A percentile compares a stretch with the other conserved stretches of the same genome.
These are phyloP conservation scores for Russula sp. DNA, from an alignment of 768 basidiomycete species.

Conservation along the genomic window DNA sequence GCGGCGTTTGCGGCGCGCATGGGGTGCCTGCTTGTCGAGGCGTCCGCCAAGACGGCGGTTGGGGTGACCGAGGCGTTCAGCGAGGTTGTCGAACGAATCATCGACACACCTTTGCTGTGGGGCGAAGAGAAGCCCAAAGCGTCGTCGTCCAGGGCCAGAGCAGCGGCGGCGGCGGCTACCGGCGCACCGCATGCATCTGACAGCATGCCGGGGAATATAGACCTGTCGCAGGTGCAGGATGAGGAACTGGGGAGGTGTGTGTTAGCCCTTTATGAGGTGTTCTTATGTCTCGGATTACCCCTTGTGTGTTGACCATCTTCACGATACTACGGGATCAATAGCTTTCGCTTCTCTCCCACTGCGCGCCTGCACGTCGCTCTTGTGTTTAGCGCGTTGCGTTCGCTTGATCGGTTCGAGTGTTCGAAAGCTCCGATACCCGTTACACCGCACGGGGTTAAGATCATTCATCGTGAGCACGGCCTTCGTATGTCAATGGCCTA, in stretches of 20 bases:
- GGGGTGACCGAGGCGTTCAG: constrained; percentile 74
- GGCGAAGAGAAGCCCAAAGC: constrained; percentile 31
- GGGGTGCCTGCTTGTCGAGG: constrained; percentile 83
- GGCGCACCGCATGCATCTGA: constrained; percentile 11
- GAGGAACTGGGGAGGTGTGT: constrained; percentile 32
- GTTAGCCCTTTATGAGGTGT: constrained; percentile 24
- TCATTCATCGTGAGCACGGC: constrained; percentile 80
- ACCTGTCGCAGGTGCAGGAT: constrained; percentile 27
- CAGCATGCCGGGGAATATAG: constrained; percentile 42
- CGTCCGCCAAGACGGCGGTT: constrained; percentile 85
- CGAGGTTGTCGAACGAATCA: constrained; percentile 74
- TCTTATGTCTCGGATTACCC: no score
- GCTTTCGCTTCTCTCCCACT: constrained; percentile 38
- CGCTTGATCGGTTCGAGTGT: constrained; percentile 77
- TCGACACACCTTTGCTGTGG: constrained; percentile 83
- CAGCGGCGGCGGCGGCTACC: neutral
- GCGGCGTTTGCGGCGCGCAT: constrained; percentile 75
- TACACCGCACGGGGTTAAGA: constrained; percentile 65
- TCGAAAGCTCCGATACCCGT: constrained; percentile 56
- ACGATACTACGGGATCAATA: no score
- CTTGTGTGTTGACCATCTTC: no score
- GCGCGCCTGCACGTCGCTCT: constrained; percentile 68
- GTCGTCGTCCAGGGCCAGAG: constrained; percentile 19
- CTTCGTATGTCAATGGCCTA: constrained; percentile 55
- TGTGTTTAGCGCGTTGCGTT: constrained; percentile 72